Evolutionary conservation across 2,329 filamentous ascomycete species (phyloP).

Genomic region (Hymenoscyphus fructigenus): DNA sequence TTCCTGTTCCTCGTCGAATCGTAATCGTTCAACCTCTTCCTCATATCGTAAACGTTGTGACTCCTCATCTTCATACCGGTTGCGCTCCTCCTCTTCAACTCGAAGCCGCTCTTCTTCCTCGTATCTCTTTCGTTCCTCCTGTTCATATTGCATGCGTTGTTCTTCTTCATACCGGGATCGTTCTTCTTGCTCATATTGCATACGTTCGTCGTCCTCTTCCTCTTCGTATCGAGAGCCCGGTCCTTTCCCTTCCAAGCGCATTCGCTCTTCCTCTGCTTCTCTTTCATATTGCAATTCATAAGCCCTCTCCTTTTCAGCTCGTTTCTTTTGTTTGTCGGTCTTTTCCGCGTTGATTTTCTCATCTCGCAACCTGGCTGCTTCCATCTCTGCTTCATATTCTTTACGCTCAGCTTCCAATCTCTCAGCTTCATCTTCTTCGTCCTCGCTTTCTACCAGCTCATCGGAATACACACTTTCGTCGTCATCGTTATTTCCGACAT

Average conservation of each 20-base stretch:
- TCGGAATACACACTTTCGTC: slow-evolving; percentile 1
- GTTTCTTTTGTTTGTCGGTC: not conserved
- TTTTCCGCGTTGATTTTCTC: slow-evolving; percentile 1
- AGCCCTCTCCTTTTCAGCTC: not conserved
- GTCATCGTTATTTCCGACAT: not conserved
- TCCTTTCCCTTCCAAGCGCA: not conserved
- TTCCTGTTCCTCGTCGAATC: slow-evolving; percentile 1
- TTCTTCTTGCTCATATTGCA: not conserved
- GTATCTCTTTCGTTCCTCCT: not conserved
- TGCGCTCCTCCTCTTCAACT: not conserved
- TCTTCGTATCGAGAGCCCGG: not conserved
- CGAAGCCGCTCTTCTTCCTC: not conserved
- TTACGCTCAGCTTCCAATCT: not conserved
- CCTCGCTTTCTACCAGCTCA: slow-evolving; percentile 2
- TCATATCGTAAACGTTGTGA: not conserved
- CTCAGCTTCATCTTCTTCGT: not conserved
- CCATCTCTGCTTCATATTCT: slow-evolving; percentile 5
- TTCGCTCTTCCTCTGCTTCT: slow-evolving; percentile 1
- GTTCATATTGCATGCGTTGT: not conserved
- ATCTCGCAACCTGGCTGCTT: not conserved
- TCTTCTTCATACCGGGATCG: not conserved
- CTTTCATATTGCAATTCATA: not conserved
- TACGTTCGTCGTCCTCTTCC: not conserved
- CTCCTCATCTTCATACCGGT: not conserved
- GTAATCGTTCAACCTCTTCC: slow-evolving; percentile 2